Evolutionary conservation across 1,284 basidiomycete species (phyloP), one percentile per base, ranked within the genome.

Genomic region (Lentinus polychrous): DNA sequence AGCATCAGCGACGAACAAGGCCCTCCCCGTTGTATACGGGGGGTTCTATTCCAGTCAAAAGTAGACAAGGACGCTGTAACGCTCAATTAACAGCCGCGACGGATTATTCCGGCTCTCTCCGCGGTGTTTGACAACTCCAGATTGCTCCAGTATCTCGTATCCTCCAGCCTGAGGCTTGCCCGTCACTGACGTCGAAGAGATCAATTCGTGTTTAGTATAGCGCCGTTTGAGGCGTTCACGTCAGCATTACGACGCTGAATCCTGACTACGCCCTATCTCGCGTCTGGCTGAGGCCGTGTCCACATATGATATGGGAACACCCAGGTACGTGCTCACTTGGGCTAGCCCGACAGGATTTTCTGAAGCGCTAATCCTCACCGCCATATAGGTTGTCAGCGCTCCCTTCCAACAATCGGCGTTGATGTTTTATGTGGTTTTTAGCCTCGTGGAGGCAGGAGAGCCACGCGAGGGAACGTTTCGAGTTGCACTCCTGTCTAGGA

Each of bases 391-490:
- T 15, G 23, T 48, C 12, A 42, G 45, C 46, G 46, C 46, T 46
- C 39, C n/a, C 22, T 34, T 42, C 39, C 46, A 48, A 42, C 46
- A 48, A 48, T 48, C 39, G 46, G 8, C 31, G 20, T 43, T 48
- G 46, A 48, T 48, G 46, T 41, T 48, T 48, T 35, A 35, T 37
- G 31, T 46, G 36, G 32, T 18, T 18, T 41, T 48, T 48, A 38
- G 41, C 46, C 46, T 48, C 46, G 46, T 48, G 46, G 46, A 48
- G 37, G 22, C 31, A 40, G 37, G 23, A 48, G 10, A 43, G 31
- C 17, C 42, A 33, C 46, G 37, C 23, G 38, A 41, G 31, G 32
- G n/a, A 24, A 20, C 41, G 46, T 48, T 48, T 48, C 39, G 38
- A 33, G 23, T n/a, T 27, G 15, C 18, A 48, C 41, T 20, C 38